Percentiles rank a stretch among this genome's conserved stretches.
These are phyloP conservation scores for Backusella westeae DNA, from an alignment of 192 early-diverging fungal genomes.

Conservation along the genomic window DNA sequence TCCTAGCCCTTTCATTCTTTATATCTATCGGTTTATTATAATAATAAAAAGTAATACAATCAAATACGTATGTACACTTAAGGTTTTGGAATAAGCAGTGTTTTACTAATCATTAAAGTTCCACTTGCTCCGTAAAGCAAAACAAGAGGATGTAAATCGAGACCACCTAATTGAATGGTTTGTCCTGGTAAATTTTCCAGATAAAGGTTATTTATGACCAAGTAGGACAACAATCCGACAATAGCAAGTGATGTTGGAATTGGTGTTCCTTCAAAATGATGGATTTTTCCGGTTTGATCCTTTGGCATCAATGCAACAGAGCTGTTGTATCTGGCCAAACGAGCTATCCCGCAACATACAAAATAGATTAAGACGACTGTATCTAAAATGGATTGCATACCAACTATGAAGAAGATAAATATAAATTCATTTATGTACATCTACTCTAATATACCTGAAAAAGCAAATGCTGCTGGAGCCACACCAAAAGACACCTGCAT, in stretches of 20 bases:
- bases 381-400: constrained; percentile 78
- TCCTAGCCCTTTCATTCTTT: background rate
- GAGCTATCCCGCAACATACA: constrained; percentile 78
- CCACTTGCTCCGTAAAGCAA: constrained; percentile 73
- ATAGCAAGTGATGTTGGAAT: constrained; percentile 76
- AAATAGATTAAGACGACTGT: constrained; percentile 73
- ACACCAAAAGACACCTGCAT: constrained; percentile 20
- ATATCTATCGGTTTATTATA: background rate
- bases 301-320: constrained; percentile 72
- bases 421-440: background rate
- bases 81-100: constrained; percentile 69
- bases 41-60: background rate
- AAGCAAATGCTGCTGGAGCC: constrained; percentile 56
- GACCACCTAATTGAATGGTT: constrained; percentile 41
- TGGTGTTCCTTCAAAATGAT: constrained; percentile 87
- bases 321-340: constrained; percentile 83
- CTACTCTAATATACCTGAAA: constrained; percentile 38
- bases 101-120: constrained; percentile 74
- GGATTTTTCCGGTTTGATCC: constrained; percentile 69
- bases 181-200: constrained; percentile 5
- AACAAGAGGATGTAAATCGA: constrained; percentile 71
- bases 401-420: constrained; percentile 37
- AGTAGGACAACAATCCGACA: constrained; percentile 60
- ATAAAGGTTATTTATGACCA: constrained; percentile 32
- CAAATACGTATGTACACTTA: constrained; percentile 25